Base-by-base conservation (phyloP, 371 early-diverging fungal species). In the Apophysomyces variabilis region DNA sequence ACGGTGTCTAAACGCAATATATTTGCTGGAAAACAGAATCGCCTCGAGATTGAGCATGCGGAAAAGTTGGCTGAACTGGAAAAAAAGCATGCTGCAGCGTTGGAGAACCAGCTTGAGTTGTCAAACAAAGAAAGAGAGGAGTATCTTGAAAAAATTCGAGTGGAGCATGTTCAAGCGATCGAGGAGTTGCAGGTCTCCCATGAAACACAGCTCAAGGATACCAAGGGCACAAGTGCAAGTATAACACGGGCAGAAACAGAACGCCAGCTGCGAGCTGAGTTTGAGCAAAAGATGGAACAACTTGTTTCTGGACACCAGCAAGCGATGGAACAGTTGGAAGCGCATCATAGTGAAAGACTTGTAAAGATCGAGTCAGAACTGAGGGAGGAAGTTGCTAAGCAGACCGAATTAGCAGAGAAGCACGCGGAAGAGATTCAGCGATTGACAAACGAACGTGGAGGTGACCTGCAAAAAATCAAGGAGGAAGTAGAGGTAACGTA, bases 291-390 rank as follows among this genome's bases (percentile, higher is more conserved):
- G 58, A 66, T 78, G 35, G 78, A 78, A 16, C 73, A 72, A 26
- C 26, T 81, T 9, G 61, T 66, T 3, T 12, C 68, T 18, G 68
- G 70, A 6, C 78, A 81, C 59, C 67, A 67, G 18, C 76, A 78
- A 41, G 76, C 82, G 9, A 71, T 81, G 66, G 78, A 78, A 3
- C 73, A 76, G 45, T 65, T 81, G 16, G 70, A 81, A 58, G 65
- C 58, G 1, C 75, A 78, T 59, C 82, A 81, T 54, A 54, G 57
- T 12, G 60, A 46, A 14, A 61, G 70, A 1, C 60, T 81, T 45
- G 69, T 72, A 44, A 66, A 73, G 50, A 60, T 81, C 0, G 76
- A 81, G 56, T 39, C 57, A 6, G 74, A 78, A 16, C 47, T 76
- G n/a, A 70, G 70, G 39, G 36, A 60, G 0, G 74, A 70, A 12